These are phyloP conservation scores for Bacterosira constricta DNA, from an alignment of 108 stramenopile species.

Conservation along the genomic window DNA sequence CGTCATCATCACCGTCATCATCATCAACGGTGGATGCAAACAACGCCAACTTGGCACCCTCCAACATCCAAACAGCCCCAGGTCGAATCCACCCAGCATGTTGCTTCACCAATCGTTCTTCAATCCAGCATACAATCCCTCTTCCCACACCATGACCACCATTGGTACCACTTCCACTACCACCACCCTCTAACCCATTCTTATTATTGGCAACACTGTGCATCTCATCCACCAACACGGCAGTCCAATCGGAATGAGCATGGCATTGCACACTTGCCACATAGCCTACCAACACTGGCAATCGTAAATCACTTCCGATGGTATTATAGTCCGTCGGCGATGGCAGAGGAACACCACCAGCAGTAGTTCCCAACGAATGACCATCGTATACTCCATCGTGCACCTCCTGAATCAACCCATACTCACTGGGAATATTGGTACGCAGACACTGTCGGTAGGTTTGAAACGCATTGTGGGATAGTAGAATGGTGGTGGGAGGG, in stretches of 20 bases:
- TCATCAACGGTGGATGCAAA: constrained; percentile 19
- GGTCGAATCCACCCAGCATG: constrained; percentile 47
- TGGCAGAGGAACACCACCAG: not conserved
- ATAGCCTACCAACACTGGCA: constrained; percentile 34
- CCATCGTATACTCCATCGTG: constrained; percentile 35
- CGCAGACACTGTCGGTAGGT: constrained; percentile 9
- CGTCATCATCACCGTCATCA: constrained; percentile 5
- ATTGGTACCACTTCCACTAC: not conserved
- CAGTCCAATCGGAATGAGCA: constrained; percentile 49
- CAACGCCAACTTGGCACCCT: constrained; percentile 49
- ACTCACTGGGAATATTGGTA: not conserved
- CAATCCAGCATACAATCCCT: constrained; percentile 39
- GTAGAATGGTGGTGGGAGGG: not conserved
- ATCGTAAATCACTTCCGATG: constrained; percentile 3
- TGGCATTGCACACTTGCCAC: constrained; percentile 41
- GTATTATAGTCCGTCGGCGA: too few species aligned
- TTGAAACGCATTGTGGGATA: not conserved
- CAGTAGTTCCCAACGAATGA: constrained; percentile 1
- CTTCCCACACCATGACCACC: not conserved
- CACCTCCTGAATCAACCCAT: constrained; percentile 30
- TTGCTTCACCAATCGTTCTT: constrained; percentile 42
- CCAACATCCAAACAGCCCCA: constrained; percentile 65
- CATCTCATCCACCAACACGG: constrained; percentile 38
- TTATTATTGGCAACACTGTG: constrained; percentile 8
- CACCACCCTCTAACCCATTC: too few species aligned